Base-by-base conservation (phyloP, 768 basidiomycete genomes). In the Tricholoma bakamatsutake region DNA sequence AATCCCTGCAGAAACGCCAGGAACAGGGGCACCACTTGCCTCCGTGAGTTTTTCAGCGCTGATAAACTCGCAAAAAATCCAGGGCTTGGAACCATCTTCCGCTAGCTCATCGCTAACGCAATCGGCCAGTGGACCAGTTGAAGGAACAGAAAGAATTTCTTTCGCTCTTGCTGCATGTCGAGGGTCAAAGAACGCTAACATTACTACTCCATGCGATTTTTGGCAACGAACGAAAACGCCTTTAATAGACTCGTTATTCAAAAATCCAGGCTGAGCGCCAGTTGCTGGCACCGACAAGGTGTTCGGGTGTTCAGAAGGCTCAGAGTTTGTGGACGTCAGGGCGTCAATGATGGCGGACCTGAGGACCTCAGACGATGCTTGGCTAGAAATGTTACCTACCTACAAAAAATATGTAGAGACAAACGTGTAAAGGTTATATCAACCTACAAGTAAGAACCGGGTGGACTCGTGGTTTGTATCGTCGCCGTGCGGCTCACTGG, bases 121-220 rank as follows among this genome's bases (percentile, higher is more conserved):
- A 28, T 60, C 59, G 5, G 67, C 66, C 49, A 74, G 57, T 1
- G 64, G 59, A 15, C 65, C 71, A 5, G 55, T 54, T 7, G 67
- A 60, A 18, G 64, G 69, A 15, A 57, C 57, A 6, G 72, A 71
- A 42, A 83, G 68, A n/a, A 76, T 59, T 10, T 61, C 63, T 49
- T 76, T 75, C 28, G 81, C 80, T 5, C 72, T 73, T 39, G 71
- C 71, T 2, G 84, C 79, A 49, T 83, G 71, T 50, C 84, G 77
- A 43, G 78, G 65, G 59, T 88, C 84, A 67, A 77, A 80, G 59
- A 87, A 87, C 6, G 83, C 79, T 17, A 85, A 58, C 57, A 86
- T 73, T 45, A 87, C 69, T 42, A 80, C 69, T 6, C 84, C 84
- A 35, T 80, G 72, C 9, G 73, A 72, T 49, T 73, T 71, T 50